Conservation (phyloP, 768 basidiomycete species). For the Galerina sulciceps region DNA sequence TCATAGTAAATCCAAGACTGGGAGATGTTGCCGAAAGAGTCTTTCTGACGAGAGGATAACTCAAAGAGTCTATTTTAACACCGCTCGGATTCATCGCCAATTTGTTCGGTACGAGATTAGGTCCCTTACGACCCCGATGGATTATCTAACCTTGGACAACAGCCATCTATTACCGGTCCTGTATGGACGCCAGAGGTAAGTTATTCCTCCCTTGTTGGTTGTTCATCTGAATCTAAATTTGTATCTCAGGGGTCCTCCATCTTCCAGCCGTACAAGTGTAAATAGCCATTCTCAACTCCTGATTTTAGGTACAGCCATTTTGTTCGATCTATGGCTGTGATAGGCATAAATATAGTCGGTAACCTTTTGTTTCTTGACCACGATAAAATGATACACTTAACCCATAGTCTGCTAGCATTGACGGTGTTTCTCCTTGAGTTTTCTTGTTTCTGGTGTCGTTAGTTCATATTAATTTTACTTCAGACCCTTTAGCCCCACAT, state of each 20-base stretch:
- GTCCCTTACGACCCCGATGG: not conserved
- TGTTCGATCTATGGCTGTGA: slow-evolving; percentile 52
- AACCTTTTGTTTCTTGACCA: not conserved
- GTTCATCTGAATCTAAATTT: not conserved
- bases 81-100: slow-evolving; percentile 66
- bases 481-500: no score
- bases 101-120: slow-evolving; percentile 38
- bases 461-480: no score
- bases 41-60: not conserved
- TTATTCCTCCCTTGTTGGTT: not conserved
- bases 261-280: no score
- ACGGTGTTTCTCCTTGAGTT: slow-evolving; percentile 51
- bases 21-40: not conserved
- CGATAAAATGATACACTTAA: not conserved
- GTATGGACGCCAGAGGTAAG: slow-evolving; percentile 42
- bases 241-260: not conserved
- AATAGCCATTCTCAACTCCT: not conserved
- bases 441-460: no score
- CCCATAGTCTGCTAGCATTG: slow-evolving; percentile 27
- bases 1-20: slow-evolving; percentile 32
- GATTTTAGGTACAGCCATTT: slow-evolving; percentile 44
- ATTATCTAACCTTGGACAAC: slow-evolving; percentile 25
- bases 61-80: slow-evolving; percentile 61
- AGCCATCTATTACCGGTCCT: slow-evolving; percentile 44
- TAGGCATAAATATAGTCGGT: slow-evolving; percentile 53